Evolutionary conservation across 2,329 filamentous ascomycete species (phyloP).

Genomic region (Aspergillus ruber): DNA sequence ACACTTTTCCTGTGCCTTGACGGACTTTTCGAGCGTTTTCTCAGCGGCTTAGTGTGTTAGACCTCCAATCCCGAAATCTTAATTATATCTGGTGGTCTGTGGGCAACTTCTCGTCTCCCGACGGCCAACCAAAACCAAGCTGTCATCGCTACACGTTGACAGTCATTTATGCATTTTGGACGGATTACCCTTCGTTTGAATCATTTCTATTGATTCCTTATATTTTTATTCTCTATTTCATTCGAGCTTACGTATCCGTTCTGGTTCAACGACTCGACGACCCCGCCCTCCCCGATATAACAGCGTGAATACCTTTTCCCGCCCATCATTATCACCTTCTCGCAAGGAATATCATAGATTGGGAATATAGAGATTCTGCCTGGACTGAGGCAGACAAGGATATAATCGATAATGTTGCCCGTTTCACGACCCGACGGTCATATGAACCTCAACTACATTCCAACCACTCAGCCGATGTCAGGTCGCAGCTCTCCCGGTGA

Average conservation of each 20-base stretch:
- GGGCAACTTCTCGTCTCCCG: slow-evolving; percentile 6
- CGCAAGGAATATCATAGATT: slow-evolving; percentile 7
- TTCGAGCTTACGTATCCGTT: slow-evolving; percentile 16
- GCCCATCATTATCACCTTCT: slow-evolving; percentile 6
- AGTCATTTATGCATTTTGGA: slow-evolving; percentile 9
- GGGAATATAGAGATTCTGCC: slow-evolving; percentile 10
- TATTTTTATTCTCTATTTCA: slow-evolving; percentile 1
- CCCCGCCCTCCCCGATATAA: slow-evolving; percentile 11
- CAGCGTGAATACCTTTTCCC: slow-evolving; percentile 1
- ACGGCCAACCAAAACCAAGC: slow-evolving; percentile 7
- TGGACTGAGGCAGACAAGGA: slow-evolving; percentile 15
- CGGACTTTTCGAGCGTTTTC: slow-evolving; percentile 12
- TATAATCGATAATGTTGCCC: slow-evolving; percentile 89
- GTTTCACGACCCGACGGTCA: slow-evolving; percentile 71
- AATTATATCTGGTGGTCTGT: slow-evolving; percentile 9
- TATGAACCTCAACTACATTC: slow-evolving; percentile 75
- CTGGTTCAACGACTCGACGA: slow-evolving; percentile 8
- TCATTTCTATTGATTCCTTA: slow-evolving; percentile 4
- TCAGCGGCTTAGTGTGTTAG: slow-evolving; percentile 8
- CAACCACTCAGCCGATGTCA: slow-evolving; percentile 62
- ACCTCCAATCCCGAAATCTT: slow-evolving; percentile 8
- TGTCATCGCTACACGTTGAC: slow-evolving; percentile 4
- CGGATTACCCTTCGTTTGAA: slow-evolving; percentile 6
- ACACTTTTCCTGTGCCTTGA: slow-evolving; percentile 15
- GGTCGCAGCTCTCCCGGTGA: slow-evolving; percentile 77